Base-by-base conservation (phyloP, 257 asterid species). In the Henckelia pumila region DNA sequence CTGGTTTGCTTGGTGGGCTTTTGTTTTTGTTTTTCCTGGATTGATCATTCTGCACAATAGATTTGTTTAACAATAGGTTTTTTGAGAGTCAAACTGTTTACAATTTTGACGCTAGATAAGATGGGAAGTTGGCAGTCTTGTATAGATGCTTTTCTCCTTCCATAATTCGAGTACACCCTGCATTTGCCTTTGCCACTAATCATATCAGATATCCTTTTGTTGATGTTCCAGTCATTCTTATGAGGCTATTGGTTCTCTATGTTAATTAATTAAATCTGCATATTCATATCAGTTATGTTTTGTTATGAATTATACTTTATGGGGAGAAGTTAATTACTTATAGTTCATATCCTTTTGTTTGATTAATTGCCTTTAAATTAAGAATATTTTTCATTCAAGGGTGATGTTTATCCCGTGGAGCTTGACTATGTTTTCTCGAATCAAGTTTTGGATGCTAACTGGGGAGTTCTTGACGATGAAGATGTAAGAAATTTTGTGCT, bases 391-490 rank as follows among this genome's bases (percentile, higher is more conserved):
- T 65, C 71, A 49, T 60, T 84, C 76, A 33, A 90, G 97, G 97
- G 97, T 59, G 97, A 88, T 70, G 97, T 90, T 68, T 90, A 90
- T 83, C 97, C 97, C 1, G 95, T 90, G 84, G 95, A 88, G 71
- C 66, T 80, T 58, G 78, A 82, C 76, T 86, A 80, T 66, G 81
- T 76, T 76, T 74, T 82, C 69, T 70, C 69, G 11, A 79, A 77
- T 84, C 85, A 79, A 86, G 84, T 90, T 70, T 94, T 90, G 40
- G 95, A 90, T 76, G 95, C 95, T 61, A 75, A 90, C 75, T 90
- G 97, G 97, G 97, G 97, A 72, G 84, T 86, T 76, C 88, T 90
- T 69, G 78, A 84, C 53, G 82, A 86, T 52, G 84, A 73, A 69
- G 97, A 90, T 73, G 97, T 90, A 88, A 88, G 89, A 72, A 77